phyloP scores from a whole-genome alignment of 164 flowering plant genomes.

The Vitis rotundifolia region DNA sequence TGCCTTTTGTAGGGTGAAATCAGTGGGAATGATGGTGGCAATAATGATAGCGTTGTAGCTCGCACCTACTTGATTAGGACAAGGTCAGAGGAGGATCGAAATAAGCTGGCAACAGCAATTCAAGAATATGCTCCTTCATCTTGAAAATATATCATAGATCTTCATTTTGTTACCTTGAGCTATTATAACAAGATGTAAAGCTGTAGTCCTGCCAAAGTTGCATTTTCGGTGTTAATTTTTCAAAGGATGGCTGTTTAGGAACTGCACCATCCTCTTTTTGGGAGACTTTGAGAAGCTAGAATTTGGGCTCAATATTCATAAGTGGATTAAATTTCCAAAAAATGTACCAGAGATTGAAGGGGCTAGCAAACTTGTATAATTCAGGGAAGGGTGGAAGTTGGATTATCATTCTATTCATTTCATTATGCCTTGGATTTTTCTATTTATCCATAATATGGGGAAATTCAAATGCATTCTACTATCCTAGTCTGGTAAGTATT shows the following conservation, averaged over 20 bases:
- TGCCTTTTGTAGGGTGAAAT: slow-evolving; percentile 34
- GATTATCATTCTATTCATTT: not conserved
- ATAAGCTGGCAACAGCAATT: slow-evolving; percentile 61
- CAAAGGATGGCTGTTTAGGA: not conserved
- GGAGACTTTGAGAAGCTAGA: not conserved
- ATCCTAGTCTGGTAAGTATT: no score
- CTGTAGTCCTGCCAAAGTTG: not conserved
- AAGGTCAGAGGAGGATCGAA: slow-evolving; percentile 74
- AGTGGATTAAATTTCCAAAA: not conserved
- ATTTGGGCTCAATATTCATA: not conserved
- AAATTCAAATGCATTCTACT: no score
- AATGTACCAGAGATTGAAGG: not conserved
- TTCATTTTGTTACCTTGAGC: not conserved
- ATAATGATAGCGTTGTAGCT: slow-evolving; percentile 42
- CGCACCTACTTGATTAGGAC: slow-evolving; percentile 79
- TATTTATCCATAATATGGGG: no score
- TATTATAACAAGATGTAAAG: not conserved
- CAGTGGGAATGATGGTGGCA: slow-evolving; percentile 46
- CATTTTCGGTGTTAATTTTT: slow-evolving; percentile 1
- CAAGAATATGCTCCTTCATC: slow-evolving; percentile 62
- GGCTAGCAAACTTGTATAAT: not conserved
- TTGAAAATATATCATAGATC: slow-evolving; percentile 16
- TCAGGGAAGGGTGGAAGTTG: not conserved
- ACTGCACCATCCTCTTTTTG: not conserved
- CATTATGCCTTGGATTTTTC: no score